Conservation (phyloP, 2,329 filamentous ascomycete genomes). For the Penicillium frequentans region DNA sequence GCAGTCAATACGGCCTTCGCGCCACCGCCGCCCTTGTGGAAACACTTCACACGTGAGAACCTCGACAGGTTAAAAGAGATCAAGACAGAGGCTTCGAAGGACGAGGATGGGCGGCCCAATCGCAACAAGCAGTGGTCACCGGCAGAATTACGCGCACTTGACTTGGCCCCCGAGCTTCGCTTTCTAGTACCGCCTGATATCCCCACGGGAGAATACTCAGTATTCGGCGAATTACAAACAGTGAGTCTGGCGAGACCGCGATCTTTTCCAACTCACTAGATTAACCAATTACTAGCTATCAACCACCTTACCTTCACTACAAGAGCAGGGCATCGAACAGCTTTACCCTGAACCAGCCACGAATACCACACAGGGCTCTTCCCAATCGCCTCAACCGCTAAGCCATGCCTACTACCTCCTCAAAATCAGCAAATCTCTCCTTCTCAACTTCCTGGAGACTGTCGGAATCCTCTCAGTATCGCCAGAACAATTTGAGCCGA, state of each 20-base stretch:
- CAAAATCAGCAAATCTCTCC: conserved; percentile 75
- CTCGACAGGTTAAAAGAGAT: conserved; percentile 58
- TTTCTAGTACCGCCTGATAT: conserved; percentile 79
- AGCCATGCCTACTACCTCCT: conserved; percentile 65
- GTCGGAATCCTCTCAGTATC: conserved; percentile 68
- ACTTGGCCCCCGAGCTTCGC: conserved; percentile 69
- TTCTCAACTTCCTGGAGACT: conserved; percentile 87
- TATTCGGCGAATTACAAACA: conserved; percentile 69
- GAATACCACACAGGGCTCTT: conserved; percentile 54
- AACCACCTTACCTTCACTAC: conserved; percentile 65
- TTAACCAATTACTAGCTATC: conserved; percentile 40
- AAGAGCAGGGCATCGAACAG: conserved; percentile 69
- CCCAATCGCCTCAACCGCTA: conserved; percentile 42
- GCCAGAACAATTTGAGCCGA: conserved; percentile 66
- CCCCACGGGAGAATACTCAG: conserved; percentile 69
- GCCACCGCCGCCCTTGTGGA: conserved; percentile 86
- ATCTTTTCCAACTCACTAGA: background rate
- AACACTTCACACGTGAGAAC: conserved; percentile 78
- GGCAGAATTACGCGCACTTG: conserved; percentile 35
- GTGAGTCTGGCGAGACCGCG: conserved; percentile 35
- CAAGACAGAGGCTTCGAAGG: conserved; percentile 41
- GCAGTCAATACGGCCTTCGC: conserved; percentile 69
- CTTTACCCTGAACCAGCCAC: conserved; percentile 59
- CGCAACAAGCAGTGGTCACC: conserved; percentile 35
- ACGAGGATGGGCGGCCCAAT: conserved; percentile 26